Evolutionary conservation across 345 rosid species (phyloP), one percentile per base, ranked within the genome.

Genomic region (Hibiscus syriacus): DNA sequence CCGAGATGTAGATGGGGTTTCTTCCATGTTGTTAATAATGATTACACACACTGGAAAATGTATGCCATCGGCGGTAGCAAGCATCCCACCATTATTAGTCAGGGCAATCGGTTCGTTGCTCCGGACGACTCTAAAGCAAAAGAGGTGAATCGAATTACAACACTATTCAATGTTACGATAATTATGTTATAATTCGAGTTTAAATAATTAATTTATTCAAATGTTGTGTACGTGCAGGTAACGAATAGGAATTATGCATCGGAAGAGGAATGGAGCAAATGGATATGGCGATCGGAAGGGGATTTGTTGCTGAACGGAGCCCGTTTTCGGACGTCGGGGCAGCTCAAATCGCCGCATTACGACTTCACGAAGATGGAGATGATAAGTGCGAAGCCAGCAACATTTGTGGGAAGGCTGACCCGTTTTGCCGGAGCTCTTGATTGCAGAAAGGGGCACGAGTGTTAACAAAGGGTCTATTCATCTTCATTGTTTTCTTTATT

Each of bases 1-100:
- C 95, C 95, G 0, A 81, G 95, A 62, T 83, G 86, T 66, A 78
- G 95, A 66, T 83, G 83, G 80, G 95, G 95, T 36, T 86, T 89
- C 78, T 71, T 84, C 49, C 92, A 88, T 48, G 92, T 89, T 20
- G 96, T 87, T 53, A 89, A 89, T 72, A 87, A 89, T 74, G 92
- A 89, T 73, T 89, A 89, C 70, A 80, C 89, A 63, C 90, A 89
- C 36, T 89, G 96, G 95, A 75, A 70, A 36, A 85, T 84, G 85
- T 88, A 88, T 64, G 92, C 92, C 10, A 80, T 88, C 14, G 95
- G 95, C 20, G 95, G 96, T 13, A 85, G 92, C 77, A 49, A 67
- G 60, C 39, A 72, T 43, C 96, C 96, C 0, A 90, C 89, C 48
- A 83, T 87, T 56, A 71, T 87, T 54, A 85, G 96, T 77, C 88